Evolutionary conservation across 2,329 filamentous ascomycete genomes (phyloP).

Genomic region (Claviceps fusiformis): DNA sequence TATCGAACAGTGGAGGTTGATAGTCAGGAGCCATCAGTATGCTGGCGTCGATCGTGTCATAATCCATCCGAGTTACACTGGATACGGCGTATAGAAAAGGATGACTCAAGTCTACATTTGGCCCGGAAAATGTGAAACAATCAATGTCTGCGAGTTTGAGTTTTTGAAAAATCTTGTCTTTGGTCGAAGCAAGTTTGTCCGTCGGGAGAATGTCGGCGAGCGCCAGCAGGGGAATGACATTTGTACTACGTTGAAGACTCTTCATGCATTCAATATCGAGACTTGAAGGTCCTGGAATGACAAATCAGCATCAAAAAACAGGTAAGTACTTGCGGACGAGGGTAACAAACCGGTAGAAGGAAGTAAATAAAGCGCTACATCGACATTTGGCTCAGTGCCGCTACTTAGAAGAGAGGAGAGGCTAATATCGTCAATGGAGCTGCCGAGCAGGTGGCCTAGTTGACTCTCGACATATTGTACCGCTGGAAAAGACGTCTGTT

Average conservation of each 20-base stretch:
- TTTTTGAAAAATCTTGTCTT: slow-evolving; percentile 42
- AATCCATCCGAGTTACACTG: slow-evolving; percentile 55
- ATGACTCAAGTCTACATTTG: slow-evolving; percentile 14
- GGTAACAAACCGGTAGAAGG: slow-evolving; percentile 42
- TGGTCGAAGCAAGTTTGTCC: slow-evolving; percentile 43
- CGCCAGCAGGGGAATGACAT: slow-evolving; percentile 71
- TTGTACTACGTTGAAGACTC: slow-evolving; percentile 58
- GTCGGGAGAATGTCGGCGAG: slow-evolving; percentile 56
- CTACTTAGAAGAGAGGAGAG: slow-evolving; percentile 66
- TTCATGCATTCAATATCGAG: slow-evolving; percentile 58
- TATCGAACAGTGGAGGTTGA: slow-evolving; percentile 61
- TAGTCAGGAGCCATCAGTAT: slow-evolving; percentile 89
- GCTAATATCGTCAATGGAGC: slow-evolving; percentile 58
- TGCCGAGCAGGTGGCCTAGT: slow-evolving; percentile 16
- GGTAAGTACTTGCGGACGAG: background rate
- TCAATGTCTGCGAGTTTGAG: slow-evolving; percentile 44
- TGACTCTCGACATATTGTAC: slow-evolving; percentile 56
- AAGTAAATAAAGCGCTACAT: slow-evolving; percentile 74
- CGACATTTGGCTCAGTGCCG: slow-evolving; percentile 70
- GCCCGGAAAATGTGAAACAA: slow-evolving; percentile 50
- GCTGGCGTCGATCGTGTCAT: slow-evolving; percentile 82
- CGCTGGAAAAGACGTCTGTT: slow-evolving; percentile 15
- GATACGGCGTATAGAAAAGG: slow-evolving; percentile 61
- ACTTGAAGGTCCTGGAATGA: slow-evolving; percentile 17
- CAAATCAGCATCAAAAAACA: slow-evolving; percentile 1